phyloP scores from a whole-genome alignment of 2,329 filamentous ascomycete genomes.

The Byssochlamys sp. region DNA sequence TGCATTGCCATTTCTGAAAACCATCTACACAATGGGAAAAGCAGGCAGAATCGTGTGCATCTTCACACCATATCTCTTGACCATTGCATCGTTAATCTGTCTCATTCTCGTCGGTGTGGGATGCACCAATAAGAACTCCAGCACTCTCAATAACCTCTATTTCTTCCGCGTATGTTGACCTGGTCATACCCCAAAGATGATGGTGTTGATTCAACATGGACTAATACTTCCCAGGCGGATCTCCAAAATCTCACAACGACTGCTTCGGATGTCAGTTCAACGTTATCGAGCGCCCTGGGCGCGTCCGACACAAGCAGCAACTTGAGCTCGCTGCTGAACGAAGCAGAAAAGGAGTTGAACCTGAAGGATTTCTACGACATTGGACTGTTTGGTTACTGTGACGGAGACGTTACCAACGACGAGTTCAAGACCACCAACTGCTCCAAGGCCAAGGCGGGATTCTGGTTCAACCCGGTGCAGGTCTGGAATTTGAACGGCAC shows the following conservation, averaged over 20 bases:
- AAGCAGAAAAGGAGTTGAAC: conserved; percentile 39
- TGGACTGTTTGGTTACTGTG: conserved; percentile 80
- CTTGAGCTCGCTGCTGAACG: conserved; percentile 26
- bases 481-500: conserved; percentile 52
- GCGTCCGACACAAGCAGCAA: conserved; percentile 28
- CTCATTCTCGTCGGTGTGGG: conserved; percentile 50
- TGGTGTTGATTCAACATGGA: conserved; percentile 1
- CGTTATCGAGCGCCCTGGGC: conserved; percentile 26
- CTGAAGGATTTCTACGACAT: conserved; percentile 72
- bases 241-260: conserved; percentile 51
- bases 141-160: conserved; percentile 43
- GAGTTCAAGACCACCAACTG: conserved; percentile 50
- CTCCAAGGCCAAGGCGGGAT: conserved; percentile 62
- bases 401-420: conserved; percentile 46
- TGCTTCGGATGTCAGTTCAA: conserved; percentile 25
- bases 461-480: conserved; percentile 64
- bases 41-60: conserved; percentile 77
- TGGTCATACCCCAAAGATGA: background rate
- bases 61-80: conserved; percentile 73
- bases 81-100: conserved; percentile 65
- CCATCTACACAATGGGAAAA: conserved; percentile 51
- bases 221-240: conserved; percentile 40
- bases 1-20: background rate
- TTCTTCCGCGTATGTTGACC: conserved; percentile 40
- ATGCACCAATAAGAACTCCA: conserved; percentile 43